Conservation (phyloP, 2,329 filamentous ascomycete species). For the Passalora sequoiae region DNA sequence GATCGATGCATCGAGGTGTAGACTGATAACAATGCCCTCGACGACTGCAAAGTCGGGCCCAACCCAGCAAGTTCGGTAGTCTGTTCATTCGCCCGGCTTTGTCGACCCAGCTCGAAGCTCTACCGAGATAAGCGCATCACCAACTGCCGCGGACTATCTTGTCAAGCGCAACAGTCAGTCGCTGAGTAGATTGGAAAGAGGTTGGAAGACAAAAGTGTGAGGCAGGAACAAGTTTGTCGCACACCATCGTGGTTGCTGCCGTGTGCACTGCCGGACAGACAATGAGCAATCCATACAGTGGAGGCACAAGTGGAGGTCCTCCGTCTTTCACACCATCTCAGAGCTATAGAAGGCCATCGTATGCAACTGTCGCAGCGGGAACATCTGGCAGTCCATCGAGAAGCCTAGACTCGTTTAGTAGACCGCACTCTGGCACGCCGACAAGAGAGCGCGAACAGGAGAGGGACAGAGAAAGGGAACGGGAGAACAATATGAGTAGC, state of each 20-base stretch:
- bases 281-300: slow-evolving; percentile 7
- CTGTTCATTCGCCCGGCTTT: too few relatives aligned
- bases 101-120: slow-evolving; percentile 3
- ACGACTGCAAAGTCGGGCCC: neutral
- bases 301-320: neutral
- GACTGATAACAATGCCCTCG: neutral
- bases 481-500: slow-evolving; percentile 3
- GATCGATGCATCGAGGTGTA: too few relatives aligned
- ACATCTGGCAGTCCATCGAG: neutral
- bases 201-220: neutral
- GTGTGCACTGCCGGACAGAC: too few relatives aligned
- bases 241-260: slow-evolving; percentile 2
- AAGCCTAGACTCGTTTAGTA: neutral
- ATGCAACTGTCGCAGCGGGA: slow-evolving; percentile 9
- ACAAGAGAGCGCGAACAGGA: slow-evolving; percentile 4
- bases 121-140: slow-evolving; percentile 8
- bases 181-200: too few relatives aligned
- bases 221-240: too few relatives aligned
- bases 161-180: too few relatives aligned
- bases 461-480: neutral
- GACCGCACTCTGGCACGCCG: neutral
- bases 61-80: neutral
- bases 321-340: slow-evolving; percentile 1
- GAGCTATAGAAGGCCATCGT: slow-evolving; percentile 6
- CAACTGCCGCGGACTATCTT: too few relatives aligned